phyloP scores from a whole-genome alignment of 176 grass and related monocot species.

The Aegilops bicornis region DNA sequence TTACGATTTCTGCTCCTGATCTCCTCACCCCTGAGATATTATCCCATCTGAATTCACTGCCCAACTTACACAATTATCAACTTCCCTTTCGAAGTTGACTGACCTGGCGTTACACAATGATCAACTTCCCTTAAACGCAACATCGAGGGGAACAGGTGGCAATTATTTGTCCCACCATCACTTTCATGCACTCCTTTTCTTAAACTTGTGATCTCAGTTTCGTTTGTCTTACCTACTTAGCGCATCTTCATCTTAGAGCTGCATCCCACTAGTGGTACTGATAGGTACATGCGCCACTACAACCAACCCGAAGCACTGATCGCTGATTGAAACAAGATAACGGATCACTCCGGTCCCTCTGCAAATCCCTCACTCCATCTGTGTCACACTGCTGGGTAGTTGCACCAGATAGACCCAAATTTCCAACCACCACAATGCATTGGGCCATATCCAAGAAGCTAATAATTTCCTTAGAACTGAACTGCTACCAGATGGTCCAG shows the following conservation, averaged over 20 bases:
- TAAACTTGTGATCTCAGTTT: neutral
- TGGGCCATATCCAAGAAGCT: conserved; percentile 10
- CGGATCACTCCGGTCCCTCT: neutral
- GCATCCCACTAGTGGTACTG: conserved; percentile 21
- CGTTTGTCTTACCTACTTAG: neutral
- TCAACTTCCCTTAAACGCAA: conserved; percentile 11
- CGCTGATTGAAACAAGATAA: neutral
- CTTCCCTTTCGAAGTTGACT: conserved; percentile 1
- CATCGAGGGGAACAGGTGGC: conserved; percentile 18
- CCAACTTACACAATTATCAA: conserved; percentile 13
- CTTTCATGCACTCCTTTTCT: conserved; percentile 4
- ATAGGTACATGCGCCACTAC: neutral
- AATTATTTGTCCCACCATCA: conserved; percentile 13
- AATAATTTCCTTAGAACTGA: conserved; percentile 14
- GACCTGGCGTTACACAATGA: neutral
- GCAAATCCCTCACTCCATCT: neutral
- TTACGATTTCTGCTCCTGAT: neutral
- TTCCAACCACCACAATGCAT: neutral
- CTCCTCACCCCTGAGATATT: conserved; percentile 1
- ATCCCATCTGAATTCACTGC: neutral
- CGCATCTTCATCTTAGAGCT: conserved; percentile 18
- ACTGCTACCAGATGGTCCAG: neutral
- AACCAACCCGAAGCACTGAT: neutral
- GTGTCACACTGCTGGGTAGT: neutral
- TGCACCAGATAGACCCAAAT: conserved; percentile 14